Percentiles rank a stretch among this genome's conserved stretches.
Evolutionary conservation across 2,329 filamentous ascomycete species (phyloP).

Genomic region (Xylariaceae sp.): DNA sequence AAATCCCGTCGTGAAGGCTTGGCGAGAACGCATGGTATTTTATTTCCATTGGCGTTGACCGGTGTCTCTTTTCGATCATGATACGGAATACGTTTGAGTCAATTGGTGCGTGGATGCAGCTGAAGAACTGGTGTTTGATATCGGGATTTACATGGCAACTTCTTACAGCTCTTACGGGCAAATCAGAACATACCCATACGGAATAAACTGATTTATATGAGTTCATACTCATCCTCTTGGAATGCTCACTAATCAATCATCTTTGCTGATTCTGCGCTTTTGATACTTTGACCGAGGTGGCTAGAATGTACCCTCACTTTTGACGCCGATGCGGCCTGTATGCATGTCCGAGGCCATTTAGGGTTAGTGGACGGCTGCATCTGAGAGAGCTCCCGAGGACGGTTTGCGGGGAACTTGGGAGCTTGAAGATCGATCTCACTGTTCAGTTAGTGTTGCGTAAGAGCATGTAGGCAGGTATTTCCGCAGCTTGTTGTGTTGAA

Average conservation of each 20-base stretch:
- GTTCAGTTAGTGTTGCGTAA: neutral
- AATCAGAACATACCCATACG: no score
- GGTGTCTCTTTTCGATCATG: no score
- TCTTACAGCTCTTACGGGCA: no score
- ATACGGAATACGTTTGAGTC: no score
- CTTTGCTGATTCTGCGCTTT: neutral
- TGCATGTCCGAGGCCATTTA: slow-evolving; percentile 8
- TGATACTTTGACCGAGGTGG: neutral
- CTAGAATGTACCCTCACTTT: neutral
- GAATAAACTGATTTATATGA: no score
- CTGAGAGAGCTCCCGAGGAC: neutral
- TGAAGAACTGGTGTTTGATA: no score
- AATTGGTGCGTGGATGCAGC: no score
- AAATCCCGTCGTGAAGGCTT: neutral
- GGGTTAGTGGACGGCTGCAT: slow-evolving; percentile 1
- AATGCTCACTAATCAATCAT: neutral
- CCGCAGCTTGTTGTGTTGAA: no score
- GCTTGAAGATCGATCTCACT: neutral
- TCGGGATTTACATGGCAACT: no score
- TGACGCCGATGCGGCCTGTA: neutral
- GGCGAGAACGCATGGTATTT: neutral
- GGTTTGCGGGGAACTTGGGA: slow-evolving; percentile 9
- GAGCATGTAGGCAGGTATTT: neutral
- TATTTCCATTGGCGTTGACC: neutral
- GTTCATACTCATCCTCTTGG: no score